Evolutionary conservation across 768 basidiomycete genomes (phyloP).

Genomic region (Naematelia encephala): DNA sequence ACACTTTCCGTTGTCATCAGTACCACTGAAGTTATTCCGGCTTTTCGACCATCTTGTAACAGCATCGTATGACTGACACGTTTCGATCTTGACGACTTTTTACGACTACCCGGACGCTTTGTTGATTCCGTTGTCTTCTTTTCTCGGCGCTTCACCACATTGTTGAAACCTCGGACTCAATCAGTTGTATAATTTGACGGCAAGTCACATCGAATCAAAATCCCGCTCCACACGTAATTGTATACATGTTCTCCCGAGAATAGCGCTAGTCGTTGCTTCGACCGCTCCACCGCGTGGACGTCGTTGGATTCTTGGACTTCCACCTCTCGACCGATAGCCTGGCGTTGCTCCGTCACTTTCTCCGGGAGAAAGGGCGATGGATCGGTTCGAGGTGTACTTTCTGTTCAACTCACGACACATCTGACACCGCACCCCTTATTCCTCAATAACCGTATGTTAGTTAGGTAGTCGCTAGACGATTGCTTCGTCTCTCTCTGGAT

Average conservation of each 20-base stretch:
- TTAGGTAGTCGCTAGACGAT: not conserved
- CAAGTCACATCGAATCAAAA: not conserved
- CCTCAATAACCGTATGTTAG: too few species aligned
- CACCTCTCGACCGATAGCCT: conserved; percentile 10
- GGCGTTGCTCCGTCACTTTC: conserved; percentile 12
- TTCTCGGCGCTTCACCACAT: not conserved
- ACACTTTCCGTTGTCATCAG: not conserved
- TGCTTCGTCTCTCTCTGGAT: not conserved
- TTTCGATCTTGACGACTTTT: not conserved
- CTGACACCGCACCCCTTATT: too few species aligned
- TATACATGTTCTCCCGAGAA: not conserved
- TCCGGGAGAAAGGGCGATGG: conserved; percentile 6
- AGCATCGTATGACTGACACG: not conserved
- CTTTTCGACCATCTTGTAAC: not conserved
- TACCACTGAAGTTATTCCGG: not conserved
- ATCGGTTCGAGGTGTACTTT: not conserved
- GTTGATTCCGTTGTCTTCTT: not conserved
- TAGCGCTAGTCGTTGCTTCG: conserved; percentile 6
- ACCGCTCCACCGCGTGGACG: not conserved
- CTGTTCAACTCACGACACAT: too few species aligned
- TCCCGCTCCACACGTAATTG: not conserved
- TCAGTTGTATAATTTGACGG: not conserved
- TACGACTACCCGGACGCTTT: too few species aligned
- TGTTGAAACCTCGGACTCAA: not conserved
- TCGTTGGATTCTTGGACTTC: not conserved